These are phyloP conservation scores for Gossypium anomalum DNA, from an alignment of 345 rosid genomes.

Conservation along the genomic window DNA sequence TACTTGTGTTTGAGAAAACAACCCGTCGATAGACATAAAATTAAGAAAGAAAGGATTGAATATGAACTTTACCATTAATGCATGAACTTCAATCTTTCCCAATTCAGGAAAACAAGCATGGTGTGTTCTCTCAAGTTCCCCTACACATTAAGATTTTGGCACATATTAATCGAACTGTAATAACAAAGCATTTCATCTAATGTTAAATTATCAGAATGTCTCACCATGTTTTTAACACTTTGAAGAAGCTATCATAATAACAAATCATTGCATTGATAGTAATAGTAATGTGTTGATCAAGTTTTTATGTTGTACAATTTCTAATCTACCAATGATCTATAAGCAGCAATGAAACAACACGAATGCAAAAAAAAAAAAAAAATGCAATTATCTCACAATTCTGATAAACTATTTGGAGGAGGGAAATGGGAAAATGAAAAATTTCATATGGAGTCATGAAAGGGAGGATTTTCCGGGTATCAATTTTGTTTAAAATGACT, in stretches of 20 bases:
- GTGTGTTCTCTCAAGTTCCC: constrained; percentile 49
- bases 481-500: not conserved
- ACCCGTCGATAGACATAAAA: not conserved
- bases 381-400: not conserved
- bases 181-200: not conserved
- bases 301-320: not conserved
- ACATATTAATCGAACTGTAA: not conserved
- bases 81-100: constrained; percentile 43
- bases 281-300: not conserved
- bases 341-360: not conserved
- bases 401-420: not conserved
- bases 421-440: not conserved
- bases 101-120: constrained; percentile 34
- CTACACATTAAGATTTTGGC: constrained; percentile 30
- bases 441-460: not conserved
- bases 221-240: not conserved
- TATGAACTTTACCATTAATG: constrained; percentile 41
- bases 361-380: not conserved
- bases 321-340: not conserved
- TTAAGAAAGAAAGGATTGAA: not conserved
- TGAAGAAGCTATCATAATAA: not conserved
- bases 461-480: not conserved
- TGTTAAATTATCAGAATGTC: not conserved
- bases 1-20: not conserved
- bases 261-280: not conserved